A percentile compares a stretch with the other conserved stretches of the same genome.
Conservation (phyloP, 1,284 basidiomycete genomes). For the Ustilago sp. region DNA sequence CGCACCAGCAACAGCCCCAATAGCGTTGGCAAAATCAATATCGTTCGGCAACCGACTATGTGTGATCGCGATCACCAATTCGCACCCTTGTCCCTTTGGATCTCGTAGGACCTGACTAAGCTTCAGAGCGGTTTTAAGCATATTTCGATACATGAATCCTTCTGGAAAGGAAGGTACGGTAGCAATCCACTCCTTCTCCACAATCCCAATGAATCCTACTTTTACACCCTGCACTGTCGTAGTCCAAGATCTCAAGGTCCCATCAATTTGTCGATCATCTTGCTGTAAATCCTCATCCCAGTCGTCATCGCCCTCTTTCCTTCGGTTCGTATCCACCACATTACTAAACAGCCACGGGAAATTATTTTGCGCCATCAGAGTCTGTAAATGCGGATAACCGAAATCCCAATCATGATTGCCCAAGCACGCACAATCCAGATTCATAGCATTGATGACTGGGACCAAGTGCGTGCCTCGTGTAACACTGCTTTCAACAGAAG, state of each 20-base stretch:
- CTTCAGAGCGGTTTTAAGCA: conserved; percentile 49
- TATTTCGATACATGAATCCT: conserved; percentile 73
- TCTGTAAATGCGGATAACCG: conserved; percentile 48
- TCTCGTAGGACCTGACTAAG: conserved; percentile 81
- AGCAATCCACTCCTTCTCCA: conserved; percentile 87
- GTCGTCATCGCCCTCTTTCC: conserved; percentile 10
- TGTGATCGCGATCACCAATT: conserved; percentile 79
- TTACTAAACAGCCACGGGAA: conserved; percentile 46
- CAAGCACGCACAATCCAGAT: conserved; percentile 72
- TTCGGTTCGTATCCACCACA: conserved; percentile 57
- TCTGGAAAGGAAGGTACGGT: conserved; percentile 85
- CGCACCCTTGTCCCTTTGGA: conserved; percentile 76
- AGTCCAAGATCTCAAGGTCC: conserved; percentile 72
- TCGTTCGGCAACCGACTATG: conserved; percentile 81
- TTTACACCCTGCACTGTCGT: conserved; percentile 78
- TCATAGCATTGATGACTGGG: conserved; percentile 63
- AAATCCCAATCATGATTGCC: conserved; percentile 70
- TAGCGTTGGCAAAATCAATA: conserved; percentile 74
- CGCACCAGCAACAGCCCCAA: conserved; percentile 73
- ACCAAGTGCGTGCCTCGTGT: conserved; percentile 94
- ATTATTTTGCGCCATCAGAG: conserved; percentile 41
- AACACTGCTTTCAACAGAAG: conserved; percentile 85
- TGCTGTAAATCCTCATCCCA: conserved; percentile 74
- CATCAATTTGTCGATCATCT: conserved; percentile 51
- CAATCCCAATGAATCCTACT: conserved; percentile 83